Percentiles rank a stretch among this genome's conserved stretches.
Evolutionary conservation across 2,329 filamentous ascomycete genomes (phyloP).

Genomic region (Epichloe typhina): DNA sequence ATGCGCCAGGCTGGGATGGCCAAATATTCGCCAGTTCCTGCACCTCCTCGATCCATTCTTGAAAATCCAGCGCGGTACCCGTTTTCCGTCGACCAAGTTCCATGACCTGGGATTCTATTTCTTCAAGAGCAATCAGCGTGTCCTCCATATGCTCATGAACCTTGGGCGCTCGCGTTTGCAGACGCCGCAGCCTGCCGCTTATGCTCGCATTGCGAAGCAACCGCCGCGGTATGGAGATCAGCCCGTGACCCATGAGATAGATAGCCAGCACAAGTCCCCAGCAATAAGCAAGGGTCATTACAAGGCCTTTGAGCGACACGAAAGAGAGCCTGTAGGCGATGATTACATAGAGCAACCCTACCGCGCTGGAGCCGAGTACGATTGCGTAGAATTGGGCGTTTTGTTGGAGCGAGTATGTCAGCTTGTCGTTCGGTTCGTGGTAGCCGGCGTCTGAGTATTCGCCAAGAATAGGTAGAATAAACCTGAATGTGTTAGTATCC

Average conservation of each 20-base stretch:
- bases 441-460: slow-evolving; percentile 94
- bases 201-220: slow-evolving; percentile 71
- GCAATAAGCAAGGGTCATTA: slow-evolving; percentile 91
- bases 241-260: slow-evolving; percentile 92
- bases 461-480: slow-evolving; percentile 81
- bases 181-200: slow-evolving; percentile 55
- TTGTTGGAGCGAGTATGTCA: slow-evolving; percentile 71
- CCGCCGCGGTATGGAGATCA: slow-evolving; percentile 77
- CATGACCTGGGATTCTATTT: slow-evolving; percentile 66
- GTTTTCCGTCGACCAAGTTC: slow-evolving; percentile 72
- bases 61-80: slow-evolving; percentile 60
- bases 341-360: slow-evolving; percentile 74
- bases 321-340: slow-evolving; percentile 62
- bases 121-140: slow-evolving; percentile 64
- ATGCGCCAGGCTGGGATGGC: slow-evolving; percentile 40
- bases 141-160: slow-evolving; percentile 82
- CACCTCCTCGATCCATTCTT: slow-evolving; percentile 94
- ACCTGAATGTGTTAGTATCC: slow-evolving; percentile 33
- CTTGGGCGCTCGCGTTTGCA: slow-evolving; percentile 69
- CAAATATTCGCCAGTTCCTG: slow-evolving; percentile 61
- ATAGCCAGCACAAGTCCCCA: slow-evolving; percentile 88
- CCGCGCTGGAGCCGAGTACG: slow-evolving; percentile 53
- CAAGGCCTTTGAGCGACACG: slow-evolving; percentile 61
- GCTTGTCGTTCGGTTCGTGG: slow-evolving; percentile 66
- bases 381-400: slow-evolving; percentile 86